Evolutionary conservation across 495 filamentous ascomycete genomes (phyloP), one percentile per base, ranked within the genome.

Genomic region (Aspergillus ostianus): DNA sequence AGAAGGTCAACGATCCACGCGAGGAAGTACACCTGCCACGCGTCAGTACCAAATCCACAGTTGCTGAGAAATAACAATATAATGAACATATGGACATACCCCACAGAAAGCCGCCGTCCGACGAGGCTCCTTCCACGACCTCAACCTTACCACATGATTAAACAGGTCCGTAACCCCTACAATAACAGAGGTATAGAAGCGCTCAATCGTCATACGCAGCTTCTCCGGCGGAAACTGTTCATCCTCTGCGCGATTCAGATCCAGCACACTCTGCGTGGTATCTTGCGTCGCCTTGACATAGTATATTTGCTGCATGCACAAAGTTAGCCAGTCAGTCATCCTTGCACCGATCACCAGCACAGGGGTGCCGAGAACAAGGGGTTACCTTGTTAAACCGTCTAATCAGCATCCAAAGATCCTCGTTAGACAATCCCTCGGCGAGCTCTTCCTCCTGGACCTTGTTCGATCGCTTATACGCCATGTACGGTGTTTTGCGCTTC

Each of bases 221-320:
- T 96, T 95, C 66, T 95, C 91, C 0, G 91, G 90, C 0, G 88
- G 88, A 70, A 94, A 95, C 59, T 93, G 88, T 55, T 95, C 91
- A 36, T 93, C 88, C 29, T 90, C 87, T 2, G 90, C 85, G 55
- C 90, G 88, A 52, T 90, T 90, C 17, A 95, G 76, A 73, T 97
- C 92, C n/a, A 96, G 77, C 18, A 85, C 83, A 4, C 84, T 84
- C 19, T 78, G 61, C 4, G 83, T 81, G 17, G 76, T 71, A 6
- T 82, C 71, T 0, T 80, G 70, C 2, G 85, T 77, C 17, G 87
- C 87, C 70, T 91, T 92, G 63, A 93, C 87, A 77, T 92, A 87
- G 69, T 93, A 92, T 68, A 95, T 87, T 89, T 94, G 91, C 90
- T 93, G 53, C 30, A 55, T 9, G n/a, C n/a, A n/a, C n/a, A n/a